phyloP scores from a whole-genome alignment of 441 rosid genomes.

The Pelargonium citronellum region DNA sequence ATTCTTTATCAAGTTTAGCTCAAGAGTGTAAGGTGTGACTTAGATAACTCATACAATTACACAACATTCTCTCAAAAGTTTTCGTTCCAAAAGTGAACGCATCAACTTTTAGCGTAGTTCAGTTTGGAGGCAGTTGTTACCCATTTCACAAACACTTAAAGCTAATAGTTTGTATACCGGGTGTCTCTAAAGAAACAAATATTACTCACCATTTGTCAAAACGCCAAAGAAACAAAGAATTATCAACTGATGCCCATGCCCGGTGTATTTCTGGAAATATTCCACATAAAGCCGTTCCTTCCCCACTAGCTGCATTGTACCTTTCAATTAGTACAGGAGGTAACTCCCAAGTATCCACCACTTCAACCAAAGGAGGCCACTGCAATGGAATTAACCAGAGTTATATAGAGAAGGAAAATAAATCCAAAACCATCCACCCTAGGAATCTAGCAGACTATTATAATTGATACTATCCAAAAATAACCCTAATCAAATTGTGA shows the following conservation, averaged over 20 bases:
- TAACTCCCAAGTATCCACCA: slow-evolving; percentile 74
- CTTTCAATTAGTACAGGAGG: slow-evolving; percentile 82
- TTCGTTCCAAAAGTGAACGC: no score
- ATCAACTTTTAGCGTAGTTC: no score
- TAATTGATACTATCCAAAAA: not conserved
- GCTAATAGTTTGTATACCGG: not conserved
- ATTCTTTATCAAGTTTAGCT: no score
- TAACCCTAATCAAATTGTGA: not conserved
- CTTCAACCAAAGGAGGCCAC: slow-evolving; percentile 94
- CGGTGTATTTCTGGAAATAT: slow-evolving; percentile 85
- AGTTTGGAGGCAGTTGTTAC: no score
- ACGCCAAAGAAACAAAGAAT: slow-evolving; percentile 88
- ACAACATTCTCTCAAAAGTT: no score
- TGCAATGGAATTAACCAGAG: slow-evolving; percentile 30
- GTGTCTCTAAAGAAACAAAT: not conserved
- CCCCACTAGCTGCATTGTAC: slow-evolving; percentile 91
- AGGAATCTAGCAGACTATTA: not conserved
- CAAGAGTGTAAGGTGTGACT: no score
- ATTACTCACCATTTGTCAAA: slow-evolving; percentile 74
- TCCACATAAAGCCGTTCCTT: slow-evolving; percentile 93
- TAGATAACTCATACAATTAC: no score
- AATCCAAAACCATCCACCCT: not conserved
- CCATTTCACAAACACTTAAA: not conserved
- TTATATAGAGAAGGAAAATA: not conserved
- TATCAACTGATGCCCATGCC: slow-evolving; percentile 96